Evolutionary conservation across 352 stramenopile genomes (phyloP).

Genomic region (Heterotrichella gracilis): DNA sequence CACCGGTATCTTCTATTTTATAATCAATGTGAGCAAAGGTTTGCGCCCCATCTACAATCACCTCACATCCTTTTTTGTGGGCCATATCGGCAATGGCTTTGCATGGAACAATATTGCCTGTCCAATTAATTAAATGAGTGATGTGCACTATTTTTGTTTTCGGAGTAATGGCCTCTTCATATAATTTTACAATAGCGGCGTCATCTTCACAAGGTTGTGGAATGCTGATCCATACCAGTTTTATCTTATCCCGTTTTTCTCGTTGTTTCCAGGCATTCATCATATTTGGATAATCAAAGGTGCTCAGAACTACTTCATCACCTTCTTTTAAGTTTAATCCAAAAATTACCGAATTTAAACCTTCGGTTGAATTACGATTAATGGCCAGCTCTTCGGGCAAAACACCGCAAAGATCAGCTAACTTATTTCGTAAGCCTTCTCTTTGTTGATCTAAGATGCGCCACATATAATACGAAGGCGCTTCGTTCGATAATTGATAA

Average conservation of each 20-base stretch:
- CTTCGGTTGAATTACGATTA: not conserved
- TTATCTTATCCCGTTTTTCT: not conserved
- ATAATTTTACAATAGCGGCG: not conserved
- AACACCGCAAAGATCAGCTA: not conserved
- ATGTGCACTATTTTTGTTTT: not conserved
- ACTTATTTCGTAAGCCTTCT: not conserved
- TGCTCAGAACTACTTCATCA: not conserved
- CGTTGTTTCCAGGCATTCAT: not conserved
- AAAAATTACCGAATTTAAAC: not conserved
- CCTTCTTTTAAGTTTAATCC: not conserved
- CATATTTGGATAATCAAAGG: conserved; percentile 2
- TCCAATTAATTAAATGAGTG: not conserved
- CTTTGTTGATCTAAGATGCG: not conserved
- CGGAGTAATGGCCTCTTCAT: not conserved
- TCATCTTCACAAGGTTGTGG: not conserved
- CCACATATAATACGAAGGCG: not conserved
- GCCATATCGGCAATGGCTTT: not conserved
- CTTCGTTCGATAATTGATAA: not conserved
- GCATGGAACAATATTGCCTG: not conserved
- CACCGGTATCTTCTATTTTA: not conserved
- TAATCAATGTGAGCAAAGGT: not conserved
- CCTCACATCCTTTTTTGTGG: not conserved
- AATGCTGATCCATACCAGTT: not conserved
- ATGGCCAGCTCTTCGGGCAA: not conserved
- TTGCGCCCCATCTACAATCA: not conserved